Base-by-base conservation (phyloP, 2,329 filamentous ascomycete genomes). In the Samsoniella hepiali region DNA sequence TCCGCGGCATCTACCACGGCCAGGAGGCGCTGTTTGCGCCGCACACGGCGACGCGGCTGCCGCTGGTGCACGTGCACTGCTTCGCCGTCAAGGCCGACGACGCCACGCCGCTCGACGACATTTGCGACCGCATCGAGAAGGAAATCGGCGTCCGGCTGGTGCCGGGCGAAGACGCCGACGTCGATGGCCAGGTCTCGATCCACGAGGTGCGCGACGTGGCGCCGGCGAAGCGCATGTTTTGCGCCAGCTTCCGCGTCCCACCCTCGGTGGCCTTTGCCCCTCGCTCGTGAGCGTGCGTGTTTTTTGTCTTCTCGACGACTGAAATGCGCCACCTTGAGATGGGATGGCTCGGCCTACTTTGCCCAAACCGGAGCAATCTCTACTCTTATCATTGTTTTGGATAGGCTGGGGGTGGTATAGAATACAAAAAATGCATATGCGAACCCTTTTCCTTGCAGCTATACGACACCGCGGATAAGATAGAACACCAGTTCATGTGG, bases 211-310 rank as follows among this genome's bases (percentile, higher is more conserved):
- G 95, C 67, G 88, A 96, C 68, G 95, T 99, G 62, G 91, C 93
- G 64, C 95, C 95, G 5, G 89, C 91, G 72, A 99, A 99, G 82
- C 86, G 90, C 72, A 97, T 97, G 93, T 98, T 94, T 76, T 98
- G 95, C 75, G 94, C 92, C 36, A 96, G 88, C 68, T 98, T 99
- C 77, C 86, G 93, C 66, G 73, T 99, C 65, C 95, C 95, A 2
- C 77, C 81, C 40, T 87, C 91, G 69, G 91, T 97, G 6, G 95
- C 93, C 15, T 97, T 97, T 78, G 82, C 84, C 31, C 67, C 77
- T 54, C 69, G 74, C 66, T 51, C 63, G 15, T 64, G 54, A 64
- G 17, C 22, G n/a, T 15, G 4, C 11, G 22, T 11, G 5, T 5
- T 7, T 10, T 9, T 15, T 3, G 2, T 8, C 4, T 29, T 13